Conservation (phyloP, 257 asterid genomes). For the Hygrophila difformis region DNA sequence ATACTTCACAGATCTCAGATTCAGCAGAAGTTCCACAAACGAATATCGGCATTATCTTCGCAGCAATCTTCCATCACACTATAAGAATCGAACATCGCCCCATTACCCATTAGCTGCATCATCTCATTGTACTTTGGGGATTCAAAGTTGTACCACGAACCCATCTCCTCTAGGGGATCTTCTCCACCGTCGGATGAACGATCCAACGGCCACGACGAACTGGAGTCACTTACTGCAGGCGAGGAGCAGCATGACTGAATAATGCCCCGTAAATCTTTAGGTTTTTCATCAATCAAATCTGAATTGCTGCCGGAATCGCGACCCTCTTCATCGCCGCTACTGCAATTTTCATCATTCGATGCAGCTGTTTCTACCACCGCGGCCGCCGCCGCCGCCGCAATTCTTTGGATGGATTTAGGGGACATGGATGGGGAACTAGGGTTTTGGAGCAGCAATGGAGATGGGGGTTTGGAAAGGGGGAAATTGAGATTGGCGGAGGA, state of each 20-base stretch:
- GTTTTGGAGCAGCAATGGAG: slow-evolving; percentile 1
- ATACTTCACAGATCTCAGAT: background rate
- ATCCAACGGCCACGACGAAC: slow-evolving; percentile 8
- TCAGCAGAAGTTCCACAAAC: slow-evolving; percentile 57
- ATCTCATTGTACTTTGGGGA: slow-evolving; percentile 66
- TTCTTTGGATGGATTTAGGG: slow-evolving; percentile 69
- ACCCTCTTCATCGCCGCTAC: background rate
- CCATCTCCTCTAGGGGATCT: slow-evolving; percentile 13
- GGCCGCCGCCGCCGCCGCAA: slow-evolving; percentile 43
- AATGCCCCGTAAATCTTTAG: too few species aligned
- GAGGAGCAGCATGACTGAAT: too few species aligned
- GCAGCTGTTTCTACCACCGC: slow-evolving; percentile 1
- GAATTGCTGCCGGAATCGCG: background rate
- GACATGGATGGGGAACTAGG: slow-evolving; percentile 26
- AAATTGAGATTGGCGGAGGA: slow-evolving; percentile 60
- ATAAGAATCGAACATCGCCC: slow-evolving; percentile 52
- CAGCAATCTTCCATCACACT: slow-evolving; percentile 30
- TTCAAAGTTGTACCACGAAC: slow-evolving; percentile 56
- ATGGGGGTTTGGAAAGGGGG: slow-evolving; percentile 24
- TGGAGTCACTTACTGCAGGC: background rate
- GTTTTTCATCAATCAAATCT: too few species aligned
- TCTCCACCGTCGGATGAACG: slow-evolving; percentile 5
- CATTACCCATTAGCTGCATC: too few species aligned
- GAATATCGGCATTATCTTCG: slow-evolving; percentile 63
- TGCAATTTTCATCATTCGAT: too few species aligned